Evolutionary conservation across 2,329 filamentous ascomycete species (phyloP), one percentile per base, ranked within the genome.

Genomic region (Trichoderma sp.): DNA sequence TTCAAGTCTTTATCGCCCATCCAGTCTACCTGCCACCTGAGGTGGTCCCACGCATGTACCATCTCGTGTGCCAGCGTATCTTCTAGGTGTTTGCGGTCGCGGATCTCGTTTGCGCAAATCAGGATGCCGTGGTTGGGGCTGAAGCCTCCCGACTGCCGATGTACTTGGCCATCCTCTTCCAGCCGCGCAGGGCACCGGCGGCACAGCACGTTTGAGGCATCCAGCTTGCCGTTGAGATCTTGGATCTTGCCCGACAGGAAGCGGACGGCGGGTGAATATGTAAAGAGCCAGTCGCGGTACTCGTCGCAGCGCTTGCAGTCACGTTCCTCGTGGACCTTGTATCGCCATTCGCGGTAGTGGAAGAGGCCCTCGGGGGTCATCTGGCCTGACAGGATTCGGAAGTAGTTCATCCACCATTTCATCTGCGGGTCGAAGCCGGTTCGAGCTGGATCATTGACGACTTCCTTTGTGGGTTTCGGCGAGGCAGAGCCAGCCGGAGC

Each of bases 1-100:
- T 91, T 90, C 82, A 99, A 80, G 80, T 94, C 85, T 84, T 84
- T 93, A 76, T 87, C 85, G 5, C 86, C 89, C n/a, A 84, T 82
- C 84, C 92, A 93, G 79, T 98, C 92, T 58, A 98, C 90, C 82
- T 97, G 96, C 85, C 94, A 99, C 74, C 95, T 86, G 76, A 98
- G 79, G 80, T 97, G 92, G 80, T 99, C 96, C 86, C 94, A 98
- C 1, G 95, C 95, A 81, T 99, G 96, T 68, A 99, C 92, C 94
- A 99, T 97, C 84, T 99, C 96, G 82, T 99, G 96, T 32, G 95
- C 91, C 78, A 99, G 85, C 12, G 95, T 97, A 81, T 99, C 96
- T 84, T 99, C 96, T 76, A 97, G 82, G 80, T 97, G 94, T 36
- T 91, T 90, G 71, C 90, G 85, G 79, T 94, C 90, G 72, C 91